A percentile compares a stretch with the other conserved stretches of the same genome.
Evolutionary conservation across 108 stramenopile genomes (phyloP).

Genomic region (Skeletonema marinoi): DNA sequence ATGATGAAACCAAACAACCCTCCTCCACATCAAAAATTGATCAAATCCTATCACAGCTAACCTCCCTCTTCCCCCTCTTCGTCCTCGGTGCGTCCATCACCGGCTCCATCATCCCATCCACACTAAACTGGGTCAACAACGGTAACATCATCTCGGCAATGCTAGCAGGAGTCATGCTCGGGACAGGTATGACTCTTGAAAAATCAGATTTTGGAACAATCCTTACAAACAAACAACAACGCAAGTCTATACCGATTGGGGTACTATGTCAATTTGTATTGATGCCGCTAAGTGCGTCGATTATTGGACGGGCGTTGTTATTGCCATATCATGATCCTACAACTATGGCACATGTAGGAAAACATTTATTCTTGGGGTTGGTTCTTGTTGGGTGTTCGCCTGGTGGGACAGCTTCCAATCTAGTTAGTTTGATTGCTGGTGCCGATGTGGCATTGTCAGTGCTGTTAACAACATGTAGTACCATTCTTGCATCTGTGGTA

Average conservation of each 20-base stretch:
- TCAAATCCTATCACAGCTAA: slow-evolving; percentile 61
- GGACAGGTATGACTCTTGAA: slow-evolving; percentile 93
- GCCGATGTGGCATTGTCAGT: slow-evolving; percentile 95
- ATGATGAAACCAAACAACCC: neutral
- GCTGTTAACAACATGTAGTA: slow-evolving; percentile 88
- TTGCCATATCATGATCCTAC: slow-evolving; percentile 52
- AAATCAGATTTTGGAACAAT: slow-evolving; percentile 84
- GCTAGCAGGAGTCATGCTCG: slow-evolving; percentile 83
- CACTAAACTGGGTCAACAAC: slow-evolving; percentile 78
- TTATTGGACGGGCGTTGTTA: slow-evolving; percentile 69
- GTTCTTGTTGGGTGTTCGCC: slow-evolving; percentile 85
- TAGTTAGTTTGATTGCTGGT: slow-evolving; percentile 91
- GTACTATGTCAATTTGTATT: slow-evolving; percentile 88
- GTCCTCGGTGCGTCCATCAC: slow-evolving; percentile 76
- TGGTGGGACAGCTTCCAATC: slow-evolving; percentile 95
- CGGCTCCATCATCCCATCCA: slow-evolving; percentile 50
- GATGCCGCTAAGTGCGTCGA: slow-evolving; percentile 86
- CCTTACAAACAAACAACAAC: slow-evolving; percentile 33
- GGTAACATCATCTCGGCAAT: slow-evolving; percentile 70
- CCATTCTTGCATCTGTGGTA: slow-evolving; percentile 80
- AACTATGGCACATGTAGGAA: slow-evolving; percentile 40
- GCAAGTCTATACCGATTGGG: slow-evolving; percentile 79
- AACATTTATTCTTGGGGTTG: slow-evolving; percentile 72
- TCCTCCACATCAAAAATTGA: slow-evolving; percentile 39
- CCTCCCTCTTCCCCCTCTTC: slow-evolving; percentile 87